These are phyloP conservation scores for Maudiozyma pseudohumilis DNA, from an alignment of 805 yeast species.

Conservation along the genomic window DNA sequence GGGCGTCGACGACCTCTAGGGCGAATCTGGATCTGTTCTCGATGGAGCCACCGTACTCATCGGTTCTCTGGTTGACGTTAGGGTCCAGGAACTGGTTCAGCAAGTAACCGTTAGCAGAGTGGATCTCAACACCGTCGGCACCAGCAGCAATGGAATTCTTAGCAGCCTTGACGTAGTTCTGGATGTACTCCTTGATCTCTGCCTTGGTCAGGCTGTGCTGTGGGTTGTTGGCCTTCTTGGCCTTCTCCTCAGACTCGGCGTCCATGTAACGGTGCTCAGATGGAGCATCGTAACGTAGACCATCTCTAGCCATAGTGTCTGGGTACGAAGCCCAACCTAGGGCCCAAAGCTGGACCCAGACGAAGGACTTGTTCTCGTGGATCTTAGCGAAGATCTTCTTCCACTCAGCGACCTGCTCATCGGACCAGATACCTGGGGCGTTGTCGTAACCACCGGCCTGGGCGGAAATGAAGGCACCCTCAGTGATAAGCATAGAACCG, in stretches of 20 bases:
- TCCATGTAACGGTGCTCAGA: conserved; percentile 28
- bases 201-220: conserved; percentile 24
- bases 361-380: conserved; percentile 39
- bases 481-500: conserved; percentile 47
- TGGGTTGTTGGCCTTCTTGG: conserved; percentile 25
- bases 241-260: conserved; percentile 29
- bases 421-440: conserved; percentile 42
- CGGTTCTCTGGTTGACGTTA: conserved; percentile 37
- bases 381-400: conserved; percentile 37
- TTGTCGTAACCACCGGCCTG: conserved; percentile 32
- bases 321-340: conserved; percentile 36
- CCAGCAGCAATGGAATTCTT: conserved; percentile 27
- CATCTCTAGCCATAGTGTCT: conserved; percentile 27
- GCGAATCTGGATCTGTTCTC: conserved; percentile 39
- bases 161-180: conserved; percentile 38
- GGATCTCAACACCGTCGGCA: conserved; percentile 56
- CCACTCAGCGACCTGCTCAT: conserved; percentile 41
- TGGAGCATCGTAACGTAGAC: conserved; percentile 32
- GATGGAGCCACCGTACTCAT: conserved; percentile 45
- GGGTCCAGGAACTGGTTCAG: conserved; percentile 45
- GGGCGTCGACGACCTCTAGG: conserved; percentile 42
- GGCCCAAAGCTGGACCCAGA: conserved; percentile 44
- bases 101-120: conserved; percentile 57
- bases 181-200: conserved; percentile 33
- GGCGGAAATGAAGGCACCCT: conserved; percentile 41